phyloP scores from a whole-genome alignment of 345 rosid genomes.

The Hibiscus syriacus region DNA sequence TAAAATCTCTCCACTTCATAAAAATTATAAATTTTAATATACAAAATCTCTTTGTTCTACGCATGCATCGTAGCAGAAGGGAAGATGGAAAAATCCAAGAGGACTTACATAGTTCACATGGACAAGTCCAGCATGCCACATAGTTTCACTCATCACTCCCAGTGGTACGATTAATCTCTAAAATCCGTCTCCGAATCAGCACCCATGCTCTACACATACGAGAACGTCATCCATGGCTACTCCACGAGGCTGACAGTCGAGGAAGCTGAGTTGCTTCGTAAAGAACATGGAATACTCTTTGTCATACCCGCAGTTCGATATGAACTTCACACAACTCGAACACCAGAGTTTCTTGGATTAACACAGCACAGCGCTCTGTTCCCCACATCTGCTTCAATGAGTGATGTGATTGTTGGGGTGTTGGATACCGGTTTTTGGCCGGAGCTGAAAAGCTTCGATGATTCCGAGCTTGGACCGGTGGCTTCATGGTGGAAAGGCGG shows the following conservation, averaged over 20 bases:
- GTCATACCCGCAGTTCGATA: slow-evolving; percentile 48
- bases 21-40: no score
- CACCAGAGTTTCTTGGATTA: slow-evolving; percentile 65
- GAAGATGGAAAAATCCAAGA: slow-evolving; percentile 17
- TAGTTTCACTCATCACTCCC: slow-evolving; percentile 34
- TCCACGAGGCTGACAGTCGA: slow-evolving; percentile 37
- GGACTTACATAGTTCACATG: slow-evolving; percentile 50
- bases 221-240: slow-evolving; percentile 58
- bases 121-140: slow-evolving; percentile 48
- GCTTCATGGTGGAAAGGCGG: slow-evolving; percentile 52
- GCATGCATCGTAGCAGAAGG: slow-evolving; percentile 17
- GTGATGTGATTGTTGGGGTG: slow-evolving; percentile 52
- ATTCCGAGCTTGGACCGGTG: slow-evolving; percentile 42
- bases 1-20: no score
- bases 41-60: no score
- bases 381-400: slow-evolving; percentile 31
- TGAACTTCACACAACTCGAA: slow-evolving; percentile 58
- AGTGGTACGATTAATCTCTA: slow-evolving; percentile 47
- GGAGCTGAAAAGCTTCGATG: slow-evolving; percentile 44
- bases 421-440: slow-evolving; percentile 76
- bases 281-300: slow-evolving; percentile 39
- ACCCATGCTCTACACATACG: slow-evolving; percentile 46
- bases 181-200: slow-evolving; percentile 41
- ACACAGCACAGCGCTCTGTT: slow-evolving; percentile 22
- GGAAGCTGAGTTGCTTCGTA: slow-evolving; percentile 34